Evolutionary conservation across 2,329 filamentous ascomycete species (phyloP).

Genomic region (Alternaria sp.): DNA sequence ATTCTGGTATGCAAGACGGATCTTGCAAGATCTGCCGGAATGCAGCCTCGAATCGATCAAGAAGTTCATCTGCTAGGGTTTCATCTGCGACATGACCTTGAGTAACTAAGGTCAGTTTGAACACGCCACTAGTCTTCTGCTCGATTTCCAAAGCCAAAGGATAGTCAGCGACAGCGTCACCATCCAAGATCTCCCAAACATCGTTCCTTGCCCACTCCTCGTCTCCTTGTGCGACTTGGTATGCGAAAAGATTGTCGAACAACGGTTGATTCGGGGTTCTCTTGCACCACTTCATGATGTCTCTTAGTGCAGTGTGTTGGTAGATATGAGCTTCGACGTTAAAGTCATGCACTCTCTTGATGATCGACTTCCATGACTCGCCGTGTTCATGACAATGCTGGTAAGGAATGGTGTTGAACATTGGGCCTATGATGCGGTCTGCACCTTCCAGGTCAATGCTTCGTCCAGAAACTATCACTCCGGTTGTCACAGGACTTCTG

Average conservation of each 20-base stretch:
- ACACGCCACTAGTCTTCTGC: constrained; percentile 55
- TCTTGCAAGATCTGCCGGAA: constrained; percentile 50
- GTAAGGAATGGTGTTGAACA: constrained; percentile 91
- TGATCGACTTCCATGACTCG: constrained; percentile 67
- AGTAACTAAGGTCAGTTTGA: constrained; percentile 68
- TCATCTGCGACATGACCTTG: constrained; percentile 57
- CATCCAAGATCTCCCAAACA: constrained; percentile 64
- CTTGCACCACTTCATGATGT: constrained; percentile 81
- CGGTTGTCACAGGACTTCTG: constrained; percentile 64
- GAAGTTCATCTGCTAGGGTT: constrained; percentile 48
- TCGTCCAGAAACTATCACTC: constrained; percentile 81
- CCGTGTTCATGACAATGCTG: constrained; percentile 56
- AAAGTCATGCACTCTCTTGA: constrained; percentile 73
- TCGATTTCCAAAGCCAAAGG: constrained; percentile 80
- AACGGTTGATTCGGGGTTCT: constrained; percentile 58
- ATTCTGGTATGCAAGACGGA: constrained; percentile 33
- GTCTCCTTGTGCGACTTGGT: constrained; percentile 63
- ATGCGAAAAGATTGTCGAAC: constrained; percentile 86
- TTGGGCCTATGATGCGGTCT: constrained; percentile 76
- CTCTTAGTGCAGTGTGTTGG: constrained; percentile 79
- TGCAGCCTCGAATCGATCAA: constrained; percentile 54
- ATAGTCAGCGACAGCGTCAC: constrained; percentile 66
- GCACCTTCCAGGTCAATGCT: constrained; percentile 71
- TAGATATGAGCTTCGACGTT: constrained; percentile 73
- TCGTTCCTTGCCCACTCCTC: constrained; percentile 33